phyloP scores from a whole-genome alignment of 2,329 filamentous ascomycete species.

The Cladophialophora immunda region DNA sequence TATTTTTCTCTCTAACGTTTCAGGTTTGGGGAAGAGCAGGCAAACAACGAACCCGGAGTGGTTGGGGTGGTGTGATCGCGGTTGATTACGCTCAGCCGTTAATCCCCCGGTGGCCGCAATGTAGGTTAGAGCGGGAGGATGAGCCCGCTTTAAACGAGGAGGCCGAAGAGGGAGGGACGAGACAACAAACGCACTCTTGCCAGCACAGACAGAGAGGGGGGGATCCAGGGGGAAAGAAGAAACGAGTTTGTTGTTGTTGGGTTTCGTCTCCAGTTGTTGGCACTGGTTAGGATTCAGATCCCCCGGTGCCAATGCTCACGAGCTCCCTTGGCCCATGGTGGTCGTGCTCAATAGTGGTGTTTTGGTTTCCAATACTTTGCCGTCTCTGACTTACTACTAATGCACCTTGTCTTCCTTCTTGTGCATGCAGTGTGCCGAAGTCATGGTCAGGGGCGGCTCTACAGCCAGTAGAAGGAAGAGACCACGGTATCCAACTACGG shows the following conservation, averaged over 20 bases:
- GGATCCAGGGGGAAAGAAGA: background rate
- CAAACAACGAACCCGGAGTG: constrained; percentile 6
- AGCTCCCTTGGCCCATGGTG: too few relatives aligned
- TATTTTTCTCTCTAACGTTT: constrained; percentile 5
- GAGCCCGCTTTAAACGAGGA: constrained; percentile 7
- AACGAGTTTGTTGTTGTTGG: background rate
- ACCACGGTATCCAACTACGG: background rate
- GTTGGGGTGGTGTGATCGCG: background rate
- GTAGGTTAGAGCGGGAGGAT: background rate
- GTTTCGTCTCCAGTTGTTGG: background rate
- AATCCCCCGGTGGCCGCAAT: background rate
- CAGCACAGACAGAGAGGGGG: too few relatives aligned
- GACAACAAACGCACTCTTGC: too few relatives aligned
- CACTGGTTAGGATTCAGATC: constrained; percentile 11
- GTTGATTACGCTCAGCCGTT: background rate
- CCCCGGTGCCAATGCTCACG: too few relatives aligned
- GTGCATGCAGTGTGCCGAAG: background rate
- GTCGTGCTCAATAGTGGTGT: background rate
- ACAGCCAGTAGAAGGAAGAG: constrained; percentile 4
- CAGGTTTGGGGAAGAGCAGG: constrained; percentile 1
- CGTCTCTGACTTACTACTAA: background rate
- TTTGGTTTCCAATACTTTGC: background rate
- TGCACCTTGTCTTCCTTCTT: background rate
- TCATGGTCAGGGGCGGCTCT: constrained; percentile 4
- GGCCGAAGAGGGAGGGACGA: background rate